Evolutionary conservation across 768 basidiomycete species (phyloP), one percentile per base, ranked within the genome.

Genomic region (Mrakia frigida): DNA sequence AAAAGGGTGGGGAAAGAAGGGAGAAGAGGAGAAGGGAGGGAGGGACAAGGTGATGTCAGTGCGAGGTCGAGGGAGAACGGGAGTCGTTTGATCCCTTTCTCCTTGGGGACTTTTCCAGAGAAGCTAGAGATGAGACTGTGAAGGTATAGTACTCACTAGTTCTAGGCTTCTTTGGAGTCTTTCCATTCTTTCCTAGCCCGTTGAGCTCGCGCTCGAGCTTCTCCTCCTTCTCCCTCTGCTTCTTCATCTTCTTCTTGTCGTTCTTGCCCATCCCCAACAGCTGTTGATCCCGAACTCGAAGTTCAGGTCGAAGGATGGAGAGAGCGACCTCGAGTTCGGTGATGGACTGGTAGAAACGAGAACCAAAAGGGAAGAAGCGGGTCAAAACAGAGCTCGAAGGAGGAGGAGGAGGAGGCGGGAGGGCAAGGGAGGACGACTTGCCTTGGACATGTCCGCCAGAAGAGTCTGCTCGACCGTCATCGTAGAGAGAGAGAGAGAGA

Each of bases 271-370:
- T 35, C n/a, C 41, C 37, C 18, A 52, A 23, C 39, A 74, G 39
- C 28, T 74, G 43, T 18, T 60, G 25, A 16, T 35, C 39, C 18
- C 61, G 41, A n/a, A 28, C n/a, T 14, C 28, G 52, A 31, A 69
- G 33, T 25, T 77, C 76, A 0, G 76, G 76, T 11, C 71, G 72
- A 37, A 77, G 61, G 60, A 77, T 70, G 11, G 65, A 61, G 52
- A 77, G 46, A 11, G 76, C 76, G 53, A 77, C 72, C 65, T 77
- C 76, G 61, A 77, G 72, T 46, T 77, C 76, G 35, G 76, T 77
- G 63, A 77, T 77, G 37, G 76, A 63, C 76, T 77, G 60, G 10
- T 4, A 37, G 28, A 50, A 52, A 23, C 53, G 33, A 25, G 53
- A 53, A 31, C 4, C 9, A 16, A 14, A 23, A 52, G 50, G 16